A percentile compares a stretch with the other conserved stretches of the same genome.
Conservation (phyloP, 2,329 filamentous ascomycete species). For the Zasmidium angulare region DNA sequence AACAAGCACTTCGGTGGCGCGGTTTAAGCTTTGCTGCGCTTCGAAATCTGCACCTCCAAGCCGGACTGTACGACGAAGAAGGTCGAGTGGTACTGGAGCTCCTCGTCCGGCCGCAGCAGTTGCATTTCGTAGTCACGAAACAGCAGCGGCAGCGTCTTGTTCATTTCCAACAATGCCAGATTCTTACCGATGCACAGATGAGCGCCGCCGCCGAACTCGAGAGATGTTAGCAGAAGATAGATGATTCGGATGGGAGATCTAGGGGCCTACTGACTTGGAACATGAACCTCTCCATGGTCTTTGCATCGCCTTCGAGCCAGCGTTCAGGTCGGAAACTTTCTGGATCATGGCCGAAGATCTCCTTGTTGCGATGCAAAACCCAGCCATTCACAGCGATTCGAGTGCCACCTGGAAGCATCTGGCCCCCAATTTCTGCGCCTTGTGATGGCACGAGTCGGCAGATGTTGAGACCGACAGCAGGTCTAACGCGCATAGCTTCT, state of each 20-base stretch:
- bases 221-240: conserved; percentile 7
- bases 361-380: conserved; percentile 49
- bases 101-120: conserved; percentile 51
- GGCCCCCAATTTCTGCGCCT: conserved; percentile 54
- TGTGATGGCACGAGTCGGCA: conserved; percentile 52
- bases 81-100: conserved; percentile 55
- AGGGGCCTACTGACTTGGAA: conserved; percentile 47
- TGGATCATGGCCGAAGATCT: conserved; percentile 27
- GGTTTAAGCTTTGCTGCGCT: conserved; percentile 26
- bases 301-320: conserved; percentile 28
- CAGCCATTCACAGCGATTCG: conserved; percentile 56
- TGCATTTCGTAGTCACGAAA: conserved; percentile 56
- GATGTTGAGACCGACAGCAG: conserved; percentile 58
- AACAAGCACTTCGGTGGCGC: background rate
- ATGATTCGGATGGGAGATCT: background rate
- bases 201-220: conserved; percentile 25
- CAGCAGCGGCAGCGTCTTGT: conserved; percentile 37
- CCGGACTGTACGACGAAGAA: conserved; percentile 63
- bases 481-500: conserved; percentile 57
- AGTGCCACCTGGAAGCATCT: conserved; percentile 54
- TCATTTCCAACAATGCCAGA: conserved; percentile 29
- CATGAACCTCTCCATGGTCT: conserved; percentile 58
- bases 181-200: conserved; percentile 31
- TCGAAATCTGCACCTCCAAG: conserved; percentile 50
- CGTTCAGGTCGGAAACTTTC: conserved; percentile 21